A percentile compares a stretch with the other conserved stretches of the same genome.
phyloP scores from a whole-genome alignment of 495 filamentous ascomycete species.

The Xylaria palmicola region DNA sequence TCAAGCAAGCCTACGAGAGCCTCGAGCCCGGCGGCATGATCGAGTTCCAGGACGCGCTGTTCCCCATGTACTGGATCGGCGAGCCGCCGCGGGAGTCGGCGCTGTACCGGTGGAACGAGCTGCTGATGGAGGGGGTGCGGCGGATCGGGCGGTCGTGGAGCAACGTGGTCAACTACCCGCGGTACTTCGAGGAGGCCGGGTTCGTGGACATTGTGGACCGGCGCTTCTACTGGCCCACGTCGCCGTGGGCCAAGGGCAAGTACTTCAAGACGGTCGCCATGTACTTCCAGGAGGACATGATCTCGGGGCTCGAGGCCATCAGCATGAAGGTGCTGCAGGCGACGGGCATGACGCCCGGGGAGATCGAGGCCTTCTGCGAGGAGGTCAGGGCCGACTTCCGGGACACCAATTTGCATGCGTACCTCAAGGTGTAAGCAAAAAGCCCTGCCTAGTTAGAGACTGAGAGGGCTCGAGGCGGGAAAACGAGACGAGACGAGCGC shows the following conservation, averaged over 20 bases:
- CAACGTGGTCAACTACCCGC: conserved; percentile 26
- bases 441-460: not conserved
- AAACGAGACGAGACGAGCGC: not conserved
- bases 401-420: conserved; percentile 28
- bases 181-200: conserved; percentile 29
- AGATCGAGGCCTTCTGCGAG: conserved; percentile 26
- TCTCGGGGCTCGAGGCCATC: conserved; percentile 25
- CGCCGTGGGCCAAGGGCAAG: conserved; percentile 31
- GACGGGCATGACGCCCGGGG: conserved; percentile 24
- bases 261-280: conserved; percentile 32
- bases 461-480: not conserved
- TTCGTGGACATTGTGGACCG: conserved; percentile 29
- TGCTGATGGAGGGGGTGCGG: conserved; percentile 32
- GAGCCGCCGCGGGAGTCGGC: conserved; percentile 23
- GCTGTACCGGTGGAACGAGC: conserved; percentile 37
- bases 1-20: conserved; percentile 45
- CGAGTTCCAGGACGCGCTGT: conserved; percentile 48
- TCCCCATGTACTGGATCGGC: conserved; percentile 33
- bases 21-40: conserved; percentile 51
- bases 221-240: conserved; percentile 34
- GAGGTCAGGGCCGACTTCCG: conserved; percentile 29
- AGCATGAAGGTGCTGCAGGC: conserved; percentile 29
- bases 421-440: conserved; percentile 31
- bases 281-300: conserved; percentile 31
- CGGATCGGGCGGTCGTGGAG: conserved; percentile 31